Evolutionary conservation across 1,139 yeast genomes (phyloP).

Genomic region (Yamadazyma oceani): DNA sequence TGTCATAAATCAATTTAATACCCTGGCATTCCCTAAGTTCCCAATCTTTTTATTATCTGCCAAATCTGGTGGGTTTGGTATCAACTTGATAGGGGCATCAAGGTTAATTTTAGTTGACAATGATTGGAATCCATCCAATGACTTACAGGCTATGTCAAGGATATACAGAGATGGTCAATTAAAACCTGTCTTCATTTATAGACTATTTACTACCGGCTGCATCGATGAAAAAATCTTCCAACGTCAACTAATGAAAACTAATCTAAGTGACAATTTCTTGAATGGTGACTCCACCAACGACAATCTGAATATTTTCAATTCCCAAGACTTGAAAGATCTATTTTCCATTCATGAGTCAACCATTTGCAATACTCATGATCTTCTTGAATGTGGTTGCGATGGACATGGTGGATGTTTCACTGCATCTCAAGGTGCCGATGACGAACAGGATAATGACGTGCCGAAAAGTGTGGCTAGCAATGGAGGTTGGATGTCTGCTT

Average conservation of each 20-base stretch:
- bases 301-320: conserved; percentile 50
- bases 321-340: conserved; percentile 69
- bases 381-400: conserved; percentile 69
- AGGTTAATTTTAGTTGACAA: conserved; percentile 80
- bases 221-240: conserved; percentile 95
- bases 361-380: conserved; percentile 76
- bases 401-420: conserved; percentile 43
- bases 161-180: conserved; percentile 92
- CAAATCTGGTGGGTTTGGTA: conserved; percentile 93
- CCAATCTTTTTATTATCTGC: conserved; percentile 82
- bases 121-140: conserved; percentile 95
- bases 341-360: conserved; percentile 60
- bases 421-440: not conserved
- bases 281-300: conserved; percentile 46
- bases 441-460: not conserved
- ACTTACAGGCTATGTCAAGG: conserved; percentile 93
- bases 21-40: conserved; percentile 33
- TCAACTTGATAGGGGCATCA: conserved; percentile 88
- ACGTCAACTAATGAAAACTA: conserved; percentile 85
- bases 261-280: conserved; percentile 74
- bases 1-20: conserved; percentile 72
- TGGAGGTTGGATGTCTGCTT: conserved; percentile 53
- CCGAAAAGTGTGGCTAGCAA: conserved; percentile 3
- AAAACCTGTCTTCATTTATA: conserved; percentile 74
- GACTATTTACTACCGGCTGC: conserved; percentile 83